Evolutionary conservation across 2,329 filamentous ascomycete species (phyloP).

Genomic region (Penicillium sp.): DNA sequence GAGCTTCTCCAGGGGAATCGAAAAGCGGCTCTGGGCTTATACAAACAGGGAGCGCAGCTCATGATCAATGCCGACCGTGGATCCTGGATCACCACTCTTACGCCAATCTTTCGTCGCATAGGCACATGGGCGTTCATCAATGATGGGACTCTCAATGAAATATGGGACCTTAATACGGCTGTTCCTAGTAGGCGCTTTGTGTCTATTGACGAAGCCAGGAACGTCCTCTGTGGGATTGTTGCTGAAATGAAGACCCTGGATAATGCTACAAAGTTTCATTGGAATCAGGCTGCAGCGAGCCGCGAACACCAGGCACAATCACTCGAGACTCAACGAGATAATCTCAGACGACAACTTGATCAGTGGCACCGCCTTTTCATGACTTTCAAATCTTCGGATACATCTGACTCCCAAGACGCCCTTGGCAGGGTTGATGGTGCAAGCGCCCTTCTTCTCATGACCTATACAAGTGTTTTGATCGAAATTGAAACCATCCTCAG

Average conservation of each 20-base stretch:
- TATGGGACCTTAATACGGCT: conserved; percentile 6
- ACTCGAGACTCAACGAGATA: conserved; percentile 10
- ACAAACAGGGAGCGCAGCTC: conserved; percentile 22
- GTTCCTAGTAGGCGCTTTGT: neutral
- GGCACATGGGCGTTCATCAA: conserved; percentile 22
- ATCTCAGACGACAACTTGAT: conserved; percentile 10
- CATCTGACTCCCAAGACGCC: neutral
- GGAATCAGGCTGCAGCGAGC: neutral
- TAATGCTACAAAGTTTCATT: conserved; percentile 20
- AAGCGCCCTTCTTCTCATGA: conserved; percentile 26
- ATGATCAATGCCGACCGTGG: conserved; percentile 12
- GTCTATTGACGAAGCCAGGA: conserved; percentile 22
- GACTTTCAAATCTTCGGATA: conserved; percentile 6
- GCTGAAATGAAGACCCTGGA: conserved; percentile 26
- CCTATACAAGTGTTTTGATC: conserved; percentile 25
- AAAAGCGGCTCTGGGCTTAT: conserved; percentile 19
- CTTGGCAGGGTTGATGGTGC: neutral
- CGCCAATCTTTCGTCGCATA: conserved; percentile 25
- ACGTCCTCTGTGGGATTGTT: conserved; percentile 24
- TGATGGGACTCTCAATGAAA: neutral
- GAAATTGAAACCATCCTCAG: conserved; percentile 24
- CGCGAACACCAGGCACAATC: neutral
- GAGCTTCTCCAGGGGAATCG: conserved; percentile 29
- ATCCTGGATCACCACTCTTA: conserved; percentile 12
- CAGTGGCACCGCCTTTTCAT: conserved; percentile 19